Base-by-base conservation (phyloP, 2,329 filamentous ascomycete genomes). In the Beauveria caledonica region DNA sequence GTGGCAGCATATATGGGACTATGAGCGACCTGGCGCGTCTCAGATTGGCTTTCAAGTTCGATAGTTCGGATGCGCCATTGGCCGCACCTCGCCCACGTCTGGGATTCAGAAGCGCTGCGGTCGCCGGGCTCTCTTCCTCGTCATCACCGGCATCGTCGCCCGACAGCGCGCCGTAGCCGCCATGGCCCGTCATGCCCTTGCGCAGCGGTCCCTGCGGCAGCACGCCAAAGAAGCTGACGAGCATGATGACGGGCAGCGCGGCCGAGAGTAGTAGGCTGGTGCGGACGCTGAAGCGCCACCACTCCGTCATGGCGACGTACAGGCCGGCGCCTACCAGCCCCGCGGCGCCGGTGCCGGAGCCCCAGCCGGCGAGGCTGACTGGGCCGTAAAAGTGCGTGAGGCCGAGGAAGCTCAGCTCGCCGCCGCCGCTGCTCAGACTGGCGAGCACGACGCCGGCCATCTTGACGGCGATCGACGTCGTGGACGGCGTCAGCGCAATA, bases 381-480 rank as follows among this genome's bases (percentile, higher is more conserved):
- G 85, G 86, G 0, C 93, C 94, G 68, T 97, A 97, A 76, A 89
- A 97, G 71, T 97, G 93, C 15, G 93, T 96, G 68, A 99, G 75
- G 1, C 91, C 89, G 6, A 99, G 77, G 70, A 97, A 97, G 73
- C 88, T 95, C 62, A 97, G 78, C 76, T 97, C 94, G 36, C 94
- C 94, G 19, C 82, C 89, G 17, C 94, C 94, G 63, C 87, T 91
- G 66, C 89, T 90, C 55, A 97, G 74, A 67, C 90, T 96, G 1
- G 92, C 91, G 52, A 97, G 76, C 44, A 92, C 83, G 19, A 97
- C 89, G 11, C 94, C 94, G 1, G 85, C 78, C 72, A 97, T 83
- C 73, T 96, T 96, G 51, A 85, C 79, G 1, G 82, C 79, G 45
- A 95, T 86, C 0, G 89, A 84, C 9, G 78, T 76, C 5, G 80